Conservation (phyloP, 2,329 filamentous ascomycete genomes). For the Fusarium foetens region DNA sequence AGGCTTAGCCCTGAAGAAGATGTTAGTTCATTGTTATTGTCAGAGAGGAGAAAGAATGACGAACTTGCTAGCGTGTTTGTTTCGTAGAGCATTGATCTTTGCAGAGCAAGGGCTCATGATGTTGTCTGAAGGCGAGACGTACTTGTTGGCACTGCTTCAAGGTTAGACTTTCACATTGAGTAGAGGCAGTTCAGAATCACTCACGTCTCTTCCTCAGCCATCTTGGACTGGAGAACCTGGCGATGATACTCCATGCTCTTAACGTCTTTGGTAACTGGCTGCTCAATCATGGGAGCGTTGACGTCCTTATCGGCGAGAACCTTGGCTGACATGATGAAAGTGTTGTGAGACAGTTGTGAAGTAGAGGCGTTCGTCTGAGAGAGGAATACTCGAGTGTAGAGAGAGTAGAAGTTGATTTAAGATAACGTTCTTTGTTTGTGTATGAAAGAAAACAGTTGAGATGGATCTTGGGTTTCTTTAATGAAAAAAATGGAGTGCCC, state of each 20-base stretch:
- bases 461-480: conserved; percentile 25
- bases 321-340: conserved; percentile 63
- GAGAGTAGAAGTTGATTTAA: background rate
- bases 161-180: conserved; percentile 15
- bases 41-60: conserved; percentile 44
- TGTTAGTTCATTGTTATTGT: conserved; percentile 31
- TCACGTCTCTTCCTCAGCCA: conserved; percentile 71
- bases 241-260: conserved; percentile 83
- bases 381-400: background rate
- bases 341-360: conserved; percentile 4
- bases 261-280: conserved; percentile 56
- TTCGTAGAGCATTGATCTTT: conserved; percentile 83
- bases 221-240: conserved; percentile 77
- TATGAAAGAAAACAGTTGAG: conserved; percentile 9
- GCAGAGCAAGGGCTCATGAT: conserved; percentile 89
- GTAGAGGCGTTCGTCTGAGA: background rate
- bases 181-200: conserved; percentile 36
- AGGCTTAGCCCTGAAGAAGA: conserved; percentile 65
- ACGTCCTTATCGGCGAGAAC: conserved; percentile 73
- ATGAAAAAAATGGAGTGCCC: conserved; percentile 13
- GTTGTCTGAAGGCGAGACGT: conserved; percentile 86
- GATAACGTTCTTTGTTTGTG: conserved; percentile 18
- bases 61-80: conserved; percentile 82
- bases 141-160: conserved; percentile 59
- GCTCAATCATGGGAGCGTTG: conserved; percentile 63